phyloP scores from a whole-genome alignment of 768 basidiomycete species.

The Hebeloma cylindrosporum region DNA sequence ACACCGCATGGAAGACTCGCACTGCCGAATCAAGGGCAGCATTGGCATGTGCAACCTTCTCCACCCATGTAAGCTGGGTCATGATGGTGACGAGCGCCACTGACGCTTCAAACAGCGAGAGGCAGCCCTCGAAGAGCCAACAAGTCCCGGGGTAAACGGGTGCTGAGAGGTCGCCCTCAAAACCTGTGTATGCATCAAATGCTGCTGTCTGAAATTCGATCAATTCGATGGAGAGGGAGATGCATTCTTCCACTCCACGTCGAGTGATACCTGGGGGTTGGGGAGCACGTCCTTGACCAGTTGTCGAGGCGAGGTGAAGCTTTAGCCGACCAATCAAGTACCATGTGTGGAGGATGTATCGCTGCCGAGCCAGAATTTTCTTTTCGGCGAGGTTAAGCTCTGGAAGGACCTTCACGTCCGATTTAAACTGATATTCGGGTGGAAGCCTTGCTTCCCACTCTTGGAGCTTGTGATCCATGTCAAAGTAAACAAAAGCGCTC shows the following conservation, averaged over 20 bases:
- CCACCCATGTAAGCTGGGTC: slow-evolving; percentile 39
- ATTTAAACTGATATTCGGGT: slow-evolving; percentile 38
- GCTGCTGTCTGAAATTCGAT: slow-evolving; percentile 44
- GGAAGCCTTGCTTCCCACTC: slow-evolving; percentile 45
- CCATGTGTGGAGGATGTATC: slow-evolving; percentile 47
- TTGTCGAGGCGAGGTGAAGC: slow-evolving; percentile 43
- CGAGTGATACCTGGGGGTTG: slow-evolving; percentile 27
- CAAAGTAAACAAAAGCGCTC: slow-evolving; percentile 35
- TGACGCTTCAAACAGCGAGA: slow-evolving; percentile 47
- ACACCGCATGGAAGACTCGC: slow-evolving; percentile 35
- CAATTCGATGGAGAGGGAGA: slow-evolving; percentile 40
- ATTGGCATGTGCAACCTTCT: slow-evolving; percentile 37
- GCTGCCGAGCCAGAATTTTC: slow-evolving; percentile 36
- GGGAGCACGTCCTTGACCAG: slow-evolving; percentile 28
- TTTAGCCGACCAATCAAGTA: slow-evolving; percentile 46
- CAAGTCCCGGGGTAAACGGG: slow-evolving; percentile 31
- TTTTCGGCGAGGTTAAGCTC: slow-evolving; percentile 31
- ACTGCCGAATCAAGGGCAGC: slow-evolving; percentile 38
- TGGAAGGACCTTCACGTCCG: slow-evolving; percentile 26
- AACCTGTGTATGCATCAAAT: slow-evolving; percentile 27
- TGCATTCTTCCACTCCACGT: slow-evolving; percentile 38
- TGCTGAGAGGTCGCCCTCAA: slow-evolving; percentile 20
- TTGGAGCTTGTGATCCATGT: slow-evolving; percentile 42
- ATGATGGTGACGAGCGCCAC: slow-evolving; percentile 45
- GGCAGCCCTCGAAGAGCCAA: slow-evolving; percentile 46